A percentile compares a stretch with the other conserved stretches of the same genome.
phyloP scores from a whole-genome alignment of 2,329 filamentous ascomycete species.

The Colletotrichum sp. region DNA sequence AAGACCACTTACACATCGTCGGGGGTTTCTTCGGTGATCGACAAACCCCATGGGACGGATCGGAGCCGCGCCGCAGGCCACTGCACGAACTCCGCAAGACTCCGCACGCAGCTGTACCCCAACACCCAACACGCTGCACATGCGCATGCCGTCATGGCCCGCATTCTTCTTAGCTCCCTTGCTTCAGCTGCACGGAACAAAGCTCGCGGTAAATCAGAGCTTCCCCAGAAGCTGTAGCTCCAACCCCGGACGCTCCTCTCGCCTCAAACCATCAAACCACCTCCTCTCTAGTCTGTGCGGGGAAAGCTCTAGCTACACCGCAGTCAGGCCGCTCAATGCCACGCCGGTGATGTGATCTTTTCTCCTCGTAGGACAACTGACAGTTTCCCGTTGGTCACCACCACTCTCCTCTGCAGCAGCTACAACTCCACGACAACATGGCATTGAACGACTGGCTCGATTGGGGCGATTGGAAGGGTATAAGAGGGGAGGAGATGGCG shows the following conservation, averaged over 20 bases:
- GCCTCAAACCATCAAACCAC: not conserved
- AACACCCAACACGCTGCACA: not conserved
- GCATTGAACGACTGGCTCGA: not conserved
- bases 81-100: conserved; percentile 10
- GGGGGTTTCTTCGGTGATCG: not conserved
- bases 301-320: conserved; percentile 11
- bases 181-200: not conserved
- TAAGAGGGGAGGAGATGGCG: not conserved
- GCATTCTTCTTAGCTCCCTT: not conserved
- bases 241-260: not conserved
- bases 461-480: not conserved
- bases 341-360: not conserved
- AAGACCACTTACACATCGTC: not conserved
- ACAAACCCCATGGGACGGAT: not conserved
- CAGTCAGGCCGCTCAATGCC: not conserved
- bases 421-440: not conserved
- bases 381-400: not conserved
- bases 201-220: not conserved
- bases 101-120: conserved; percentile 2
- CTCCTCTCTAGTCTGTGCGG: not conserved
- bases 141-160: not conserved
- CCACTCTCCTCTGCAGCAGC: too few relatives aligned
- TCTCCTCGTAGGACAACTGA: not conserved
- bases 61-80: not conserved
- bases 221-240: not conserved